Conservation (phyloP, 208 protist species). For the Porcisia deanei region DNA sequence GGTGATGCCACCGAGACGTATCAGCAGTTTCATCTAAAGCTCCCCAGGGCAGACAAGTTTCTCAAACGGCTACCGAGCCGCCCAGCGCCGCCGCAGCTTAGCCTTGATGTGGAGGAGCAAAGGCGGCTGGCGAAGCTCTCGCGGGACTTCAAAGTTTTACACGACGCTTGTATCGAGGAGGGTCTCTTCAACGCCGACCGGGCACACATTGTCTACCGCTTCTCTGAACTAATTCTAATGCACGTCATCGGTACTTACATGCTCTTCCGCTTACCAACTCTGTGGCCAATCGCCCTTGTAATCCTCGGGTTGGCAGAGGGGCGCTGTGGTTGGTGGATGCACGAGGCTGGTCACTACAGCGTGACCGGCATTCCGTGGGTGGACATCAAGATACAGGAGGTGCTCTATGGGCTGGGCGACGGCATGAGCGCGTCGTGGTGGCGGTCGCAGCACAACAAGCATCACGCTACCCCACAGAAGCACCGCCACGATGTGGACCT, state of each 20-base stretch:
- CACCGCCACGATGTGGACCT: constrained; percentile 73
- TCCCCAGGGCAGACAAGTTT: constrained; percentile 46
- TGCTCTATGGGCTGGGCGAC: constrained; percentile 69
- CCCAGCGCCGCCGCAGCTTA: constrained; percentile 25
- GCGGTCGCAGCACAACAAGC: constrained; percentile 80
- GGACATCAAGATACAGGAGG: constrained; percentile 69
- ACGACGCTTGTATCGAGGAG: constrained; percentile 43
- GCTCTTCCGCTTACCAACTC: constrained; percentile 39
- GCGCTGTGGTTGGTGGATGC: constrained; percentile 82
- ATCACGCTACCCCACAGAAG: constrained; percentile 79
- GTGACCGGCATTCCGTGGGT: constrained; percentile 53
- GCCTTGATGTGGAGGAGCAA: constrained; percentile 37
- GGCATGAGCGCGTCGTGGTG: constrained; percentile 82
- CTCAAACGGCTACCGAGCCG: constrained; percentile 56
- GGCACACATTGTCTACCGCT: constrained; percentile 61
- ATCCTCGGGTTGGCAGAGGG: constrained; percentile 72
- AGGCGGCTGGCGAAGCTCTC: constrained; percentile 54
- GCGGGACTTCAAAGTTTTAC: constrained; percentile 53
- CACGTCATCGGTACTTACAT: constrained; percentile 56
- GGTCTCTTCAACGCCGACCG: constrained; percentile 62
- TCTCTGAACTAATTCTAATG: constrained; percentile 55
- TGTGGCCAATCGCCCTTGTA: constrained; percentile 45
- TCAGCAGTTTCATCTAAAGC: constrained; percentile 68
- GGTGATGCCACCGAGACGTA: constrained; percentile 72
- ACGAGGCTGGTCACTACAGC: constrained; percentile 80